These are phyloP conservation scores for Calonectria leucothoes DNA, from an alignment of 2,329 filamentous ascomycete species.

Conservation along the genomic window DNA sequence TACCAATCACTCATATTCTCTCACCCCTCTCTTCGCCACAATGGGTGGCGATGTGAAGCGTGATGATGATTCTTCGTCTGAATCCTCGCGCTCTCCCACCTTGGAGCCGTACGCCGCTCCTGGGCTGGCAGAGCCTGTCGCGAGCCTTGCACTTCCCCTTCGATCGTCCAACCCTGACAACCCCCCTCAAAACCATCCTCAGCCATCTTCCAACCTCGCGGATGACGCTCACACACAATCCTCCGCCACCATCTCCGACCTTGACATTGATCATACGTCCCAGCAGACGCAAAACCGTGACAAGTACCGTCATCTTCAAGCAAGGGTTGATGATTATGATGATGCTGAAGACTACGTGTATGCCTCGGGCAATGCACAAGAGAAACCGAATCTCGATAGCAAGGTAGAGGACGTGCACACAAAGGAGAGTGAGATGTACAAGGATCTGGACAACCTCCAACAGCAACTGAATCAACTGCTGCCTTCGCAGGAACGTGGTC, in stretches of 20 bases:
- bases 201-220: background rate
- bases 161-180: background rate
- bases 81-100: background rate
- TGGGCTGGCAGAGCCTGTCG: too few relatives aligned
- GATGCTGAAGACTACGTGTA: background rate
- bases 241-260: background rate
- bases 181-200: too few relatives aligned
- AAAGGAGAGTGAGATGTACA: background rate
- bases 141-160: background rate
- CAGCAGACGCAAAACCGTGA: background rate
- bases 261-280: background rate
- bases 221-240: background rate
- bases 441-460: background rate
- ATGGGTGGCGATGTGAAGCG: background rate
- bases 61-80: background rate
- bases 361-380: background rate
- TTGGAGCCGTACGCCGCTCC: too few relatives aligned
- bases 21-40: background rate
- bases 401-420: background rate
- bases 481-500: background rate
- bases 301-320: background rate
- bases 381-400: background rate
- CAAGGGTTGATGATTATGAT: background rate
- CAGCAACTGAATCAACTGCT: background rate
- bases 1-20: too few relatives aligned